Percentiles rank a stretch among this genome's conserved stretches.
These are phyloP conservation scores for Penicillium sp. DNA, from an alignment of 2,329 filamentous ascomycete genomes.

Conservation along the genomic window DNA sequence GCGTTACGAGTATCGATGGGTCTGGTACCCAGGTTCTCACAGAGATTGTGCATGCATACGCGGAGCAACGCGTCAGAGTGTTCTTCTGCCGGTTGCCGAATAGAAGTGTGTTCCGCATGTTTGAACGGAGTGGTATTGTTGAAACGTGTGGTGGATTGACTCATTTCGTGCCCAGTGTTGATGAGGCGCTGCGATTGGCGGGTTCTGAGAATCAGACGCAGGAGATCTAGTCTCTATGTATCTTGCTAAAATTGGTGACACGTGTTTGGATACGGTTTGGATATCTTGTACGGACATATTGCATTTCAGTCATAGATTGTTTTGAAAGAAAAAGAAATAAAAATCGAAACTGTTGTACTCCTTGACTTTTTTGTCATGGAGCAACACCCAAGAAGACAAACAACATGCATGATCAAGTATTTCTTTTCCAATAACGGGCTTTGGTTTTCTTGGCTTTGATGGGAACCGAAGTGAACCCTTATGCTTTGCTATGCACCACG, in stretches of 20 bases:
- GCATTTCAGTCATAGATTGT: background rate
- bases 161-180: constrained; percentile 79
- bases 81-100: constrained; percentile 55
- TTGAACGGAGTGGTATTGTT: constrained; percentile 79
- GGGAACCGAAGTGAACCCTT: background rate
- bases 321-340: no score
- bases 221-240: constrained; percentile 25
- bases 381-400: background rate
- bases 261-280: background rate
- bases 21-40: constrained; percentile 86
- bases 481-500: background rate
- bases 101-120: constrained; percentile 65
- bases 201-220: constrained; percentile 63
- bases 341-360: background rate
- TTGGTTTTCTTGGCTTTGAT: background rate
- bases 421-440: background rate
- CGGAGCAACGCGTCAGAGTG: constrained; percentile 65
- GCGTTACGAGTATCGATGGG: constrained; percentile 91
- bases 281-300: background rate
- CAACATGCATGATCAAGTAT: background rate
- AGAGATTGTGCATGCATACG: constrained; percentile 82
- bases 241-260: background rate
- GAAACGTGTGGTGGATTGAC: constrained; percentile 72
- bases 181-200: constrained; percentile 77
- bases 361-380: background rate